Conservation (phyloP, 2,329 filamentous ascomycete genomes). For the Dryadomyces quercivorus region DNA sequence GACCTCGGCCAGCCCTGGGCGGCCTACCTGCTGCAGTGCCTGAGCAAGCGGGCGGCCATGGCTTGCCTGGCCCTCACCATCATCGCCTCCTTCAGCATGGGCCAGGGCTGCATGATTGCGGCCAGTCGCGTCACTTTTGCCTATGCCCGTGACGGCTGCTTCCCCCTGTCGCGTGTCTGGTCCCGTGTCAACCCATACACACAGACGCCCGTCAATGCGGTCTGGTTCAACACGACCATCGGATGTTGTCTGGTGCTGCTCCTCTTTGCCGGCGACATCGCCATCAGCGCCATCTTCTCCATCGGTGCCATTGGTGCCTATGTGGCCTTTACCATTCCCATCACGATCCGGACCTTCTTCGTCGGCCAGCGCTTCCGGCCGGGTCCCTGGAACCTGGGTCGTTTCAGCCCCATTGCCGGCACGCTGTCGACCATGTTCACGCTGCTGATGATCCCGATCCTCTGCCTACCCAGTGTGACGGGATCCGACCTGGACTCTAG, state of each 20-base stretch:
- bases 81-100: slow-evolving; percentile 58
- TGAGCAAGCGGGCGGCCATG: slow-evolving; percentile 47
- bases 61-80: slow-evolving; percentile 55
- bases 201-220: slow-evolving; percentile 56
- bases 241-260: slow-evolving; percentile 49
- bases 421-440: slow-evolving; percentile 46
- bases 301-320: slow-evolving; percentile 60
- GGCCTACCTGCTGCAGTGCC: slow-evolving; percentile 53
- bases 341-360: slow-evolving; percentile 45
- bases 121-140: slow-evolving; percentile 57
- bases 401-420: slow-evolving; percentile 44
- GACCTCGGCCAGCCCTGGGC: slow-evolving; percentile 59
- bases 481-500: slow-evolving; percentile 37
- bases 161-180: slow-evolving; percentile 47
- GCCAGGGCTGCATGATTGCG: slow-evolving; percentile 59
- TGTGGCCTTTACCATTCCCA: slow-evolving; percentile 45
- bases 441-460: slow-evolving; percentile 52
- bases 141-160: slow-evolving; percentile 60
- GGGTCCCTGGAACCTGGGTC: slow-evolving; percentile 58
- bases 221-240: slow-evolving; percentile 51
- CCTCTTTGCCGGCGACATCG: slow-evolving; percentile 49
- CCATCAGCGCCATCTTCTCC: slow-evolving; percentile 56
- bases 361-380: slow-evolving; percentile 51
- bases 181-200: slow-evolving; percentile 48
- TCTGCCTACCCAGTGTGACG: slow-evolving; percentile 49